Evolutionary conservation across 2,329 filamentous ascomycete genomes (phyloP).

Genomic region (Alternaria postmessia): DNA sequence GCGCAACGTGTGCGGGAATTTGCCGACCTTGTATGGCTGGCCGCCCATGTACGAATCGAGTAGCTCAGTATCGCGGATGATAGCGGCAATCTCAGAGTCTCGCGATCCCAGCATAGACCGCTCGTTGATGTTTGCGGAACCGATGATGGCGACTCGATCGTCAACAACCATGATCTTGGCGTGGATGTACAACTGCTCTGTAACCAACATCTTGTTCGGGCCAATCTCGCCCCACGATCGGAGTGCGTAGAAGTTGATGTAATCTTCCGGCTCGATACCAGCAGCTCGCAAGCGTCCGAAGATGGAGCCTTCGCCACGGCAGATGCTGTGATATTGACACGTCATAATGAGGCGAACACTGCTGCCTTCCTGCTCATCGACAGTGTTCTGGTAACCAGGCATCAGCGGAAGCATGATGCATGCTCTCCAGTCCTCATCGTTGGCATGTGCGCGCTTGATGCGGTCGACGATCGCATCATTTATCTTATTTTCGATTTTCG

Average conservation of each 20-base stretch:
- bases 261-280: conserved; percentile 91
- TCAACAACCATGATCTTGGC: conserved; percentile 97
- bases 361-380: conserved; percentile 91
- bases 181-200: conserved; percentile 97
- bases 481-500: conserved; percentile 89
- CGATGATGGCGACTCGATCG: conserved; percentile 90
- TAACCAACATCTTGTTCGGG: conserved; percentile 80
- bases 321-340: conserved; percentile 96
- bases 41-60: conserved; percentile 91
- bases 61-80: conserved; percentile 93
- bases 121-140: conserved; percentile 98
- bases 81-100: conserved; percentile 89
- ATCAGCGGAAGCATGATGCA: conserved; percentile 92
- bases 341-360: conserved; percentile 96
- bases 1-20: conserved; percentile 91
- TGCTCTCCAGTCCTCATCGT: conserved; percentile 88
- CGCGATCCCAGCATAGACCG: conserved; percentile 91
- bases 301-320: conserved; percentile 88
- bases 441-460: conserved; percentile 82
- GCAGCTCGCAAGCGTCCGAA: conserved; percentile 82
- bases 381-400: conserved; percentile 98
- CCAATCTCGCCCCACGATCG: conserved; percentile 93
- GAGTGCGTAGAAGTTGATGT: conserved; percentile 93
- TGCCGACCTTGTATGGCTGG: conserved; percentile 85
- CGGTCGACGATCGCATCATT: conserved; percentile 94